Evolutionary conservation across 352 stramenopile genomes (phyloP).

Genomic region (Globisporangium solare): DNA sequence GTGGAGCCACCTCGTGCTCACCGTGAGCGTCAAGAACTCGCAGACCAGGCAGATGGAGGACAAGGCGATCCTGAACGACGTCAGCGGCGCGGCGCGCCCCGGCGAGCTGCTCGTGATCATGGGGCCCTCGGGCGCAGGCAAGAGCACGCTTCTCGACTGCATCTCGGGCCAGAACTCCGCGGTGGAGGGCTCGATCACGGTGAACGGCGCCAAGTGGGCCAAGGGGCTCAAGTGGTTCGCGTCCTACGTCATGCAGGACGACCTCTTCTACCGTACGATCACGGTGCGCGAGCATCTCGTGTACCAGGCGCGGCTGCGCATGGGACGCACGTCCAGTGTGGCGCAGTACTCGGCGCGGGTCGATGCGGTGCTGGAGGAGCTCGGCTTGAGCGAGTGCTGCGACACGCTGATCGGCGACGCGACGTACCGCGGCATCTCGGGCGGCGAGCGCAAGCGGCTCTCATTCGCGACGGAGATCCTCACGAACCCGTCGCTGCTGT

Average conservation of each 20-base stretch:
- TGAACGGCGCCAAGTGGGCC: slow-evolving; percentile 57
- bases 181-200: slow-evolving; percentile 44
- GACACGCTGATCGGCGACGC: slow-evolving; percentile 50
- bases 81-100: slow-evolving; percentile 37
- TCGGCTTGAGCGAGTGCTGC: slow-evolving; percentile 45
- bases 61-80: slow-evolving; percentile 50
- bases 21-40: slow-evolving; percentile 29
- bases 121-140: slow-evolving; percentile 71
- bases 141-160: slow-evolving; percentile 92
- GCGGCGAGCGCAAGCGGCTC: slow-evolving; percentile 77
- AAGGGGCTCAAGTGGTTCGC: slow-evolving; percentile 20
- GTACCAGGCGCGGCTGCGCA: slow-evolving; percentile 74
- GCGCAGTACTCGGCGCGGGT: slow-evolving; percentile 32
- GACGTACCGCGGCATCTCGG: slow-evolving; percentile 45
- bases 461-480: slow-evolving; percentile 72
- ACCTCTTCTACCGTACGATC: slow-evolving; percentile 83
- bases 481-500: slow-evolving; percentile 73
- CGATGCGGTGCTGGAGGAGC: slow-evolving; percentile 43
- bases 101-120: slow-evolving; percentile 68
- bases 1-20: slow-evolving; percentile 34
- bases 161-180: slow-evolving; percentile 86
- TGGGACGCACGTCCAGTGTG: slow-evolving; percentile 35
- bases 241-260: slow-evolving; percentile 82
- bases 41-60: slow-evolving; percentile 38
- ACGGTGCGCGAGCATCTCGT: slow-evolving; percentile 88